These are phyloP conservation scores for Juglanconis sp. DNA, from an alignment of 2,329 filamentous ascomycete species.

Conservation along the genomic window DNA sequence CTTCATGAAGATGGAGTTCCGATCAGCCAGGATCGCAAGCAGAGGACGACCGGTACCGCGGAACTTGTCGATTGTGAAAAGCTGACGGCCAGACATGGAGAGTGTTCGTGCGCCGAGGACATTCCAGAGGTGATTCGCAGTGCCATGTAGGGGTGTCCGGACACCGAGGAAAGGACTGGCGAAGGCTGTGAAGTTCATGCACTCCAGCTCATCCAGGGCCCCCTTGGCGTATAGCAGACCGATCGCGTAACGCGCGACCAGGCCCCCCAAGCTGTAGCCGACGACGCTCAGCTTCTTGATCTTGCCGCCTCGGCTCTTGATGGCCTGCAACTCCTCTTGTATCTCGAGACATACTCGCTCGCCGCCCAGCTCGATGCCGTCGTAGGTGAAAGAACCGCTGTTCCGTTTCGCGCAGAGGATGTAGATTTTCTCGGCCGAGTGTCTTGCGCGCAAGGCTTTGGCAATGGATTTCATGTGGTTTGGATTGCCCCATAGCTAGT, in stretches of 20 bases:
- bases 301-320: slow-evolving; percentile 60
- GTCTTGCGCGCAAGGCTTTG: slow-evolving; percentile 58
- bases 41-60: slow-evolving; percentile 78
- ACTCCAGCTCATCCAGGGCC: slow-evolving; percentile 73
- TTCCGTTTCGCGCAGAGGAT: slow-evolving; percentile 72
- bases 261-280: slow-evolving; percentile 85
- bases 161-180: slow-evolving; percentile 81
- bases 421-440: slow-evolving; percentile 62
- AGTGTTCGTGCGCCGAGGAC: slow-evolving; percentile 77
- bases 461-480: slow-evolving; percentile 68
- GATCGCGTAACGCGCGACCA: slow-evolving; percentile 82
- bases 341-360: slow-evolving; percentile 67
- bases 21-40: slow-evolving; percentile 77
- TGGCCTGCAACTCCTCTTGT: slow-evolving; percentile 57
- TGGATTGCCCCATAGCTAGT: slow-evolving; percentile 74
- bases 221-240: slow-evolving; percentile 80
- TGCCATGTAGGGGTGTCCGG: slow-evolving; percentile 64
- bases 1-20: slow-evolving; percentile 79
- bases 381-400: slow-evolving; percentile 68
- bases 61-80: slow-evolving; percentile 85
- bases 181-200: slow-evolving; percentile 92
- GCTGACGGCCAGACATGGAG: slow-evolving; percentile 78
- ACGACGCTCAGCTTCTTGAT: slow-evolving; percentile 82
- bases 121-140: slow-evolving; percentile 71
- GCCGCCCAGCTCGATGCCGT: slow-evolving; percentile 65